Percentiles rank a stretch among this genome's conserved stretches.
phyloP scores from a whole-genome alignment of 75 land plant species.

The Chamaecyparis obtusa region DNA sequence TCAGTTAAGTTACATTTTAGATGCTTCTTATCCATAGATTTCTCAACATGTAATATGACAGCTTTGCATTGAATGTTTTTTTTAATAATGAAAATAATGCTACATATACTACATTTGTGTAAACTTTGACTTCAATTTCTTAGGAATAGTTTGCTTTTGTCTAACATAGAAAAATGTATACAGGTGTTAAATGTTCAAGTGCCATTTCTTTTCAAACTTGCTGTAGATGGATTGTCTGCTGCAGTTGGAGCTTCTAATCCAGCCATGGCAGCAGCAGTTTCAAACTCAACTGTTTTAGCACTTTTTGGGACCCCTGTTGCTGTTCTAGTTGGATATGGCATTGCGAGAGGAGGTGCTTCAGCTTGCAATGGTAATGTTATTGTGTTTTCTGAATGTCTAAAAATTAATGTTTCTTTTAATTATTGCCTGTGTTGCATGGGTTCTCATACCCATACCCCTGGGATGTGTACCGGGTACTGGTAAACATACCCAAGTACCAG shows the following conservation, averaged over 20 bases:
- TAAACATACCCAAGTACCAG: no score
- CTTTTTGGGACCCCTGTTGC: slow-evolving; percentile 77
- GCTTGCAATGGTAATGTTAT: slow-evolving; percentile 86
- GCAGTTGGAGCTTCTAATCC: slow-evolving; percentile 49
- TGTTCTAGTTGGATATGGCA: slow-evolving; percentile 91
- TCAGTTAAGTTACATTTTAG: not conserved
- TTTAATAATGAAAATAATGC: not conserved
- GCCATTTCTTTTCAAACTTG: slow-evolving; percentile 95
- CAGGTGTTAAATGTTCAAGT: slow-evolving; percentile 99
- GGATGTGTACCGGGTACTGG: no score
- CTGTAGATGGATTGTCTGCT: slow-evolving; percentile 82
- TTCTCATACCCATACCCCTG: no score
- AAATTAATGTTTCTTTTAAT: not conserved
- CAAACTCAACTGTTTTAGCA: slow-evolving; percentile 45
- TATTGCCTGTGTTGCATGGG: no score
- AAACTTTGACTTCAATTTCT: not conserved
- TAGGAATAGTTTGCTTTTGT: not conserved
- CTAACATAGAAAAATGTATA: not conserved
- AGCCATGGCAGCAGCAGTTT: slow-evolving; percentile 44
- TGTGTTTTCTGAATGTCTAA: not conserved
- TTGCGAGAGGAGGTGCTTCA: slow-evolving; percentile 89
- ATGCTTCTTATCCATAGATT: not conserved
- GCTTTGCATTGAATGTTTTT: not conserved
- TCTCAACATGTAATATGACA: not conserved
- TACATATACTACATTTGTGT: not conserved